Conservation (phyloP, 768 basidiomycete species). For the Mrakia gelida region DNA sequence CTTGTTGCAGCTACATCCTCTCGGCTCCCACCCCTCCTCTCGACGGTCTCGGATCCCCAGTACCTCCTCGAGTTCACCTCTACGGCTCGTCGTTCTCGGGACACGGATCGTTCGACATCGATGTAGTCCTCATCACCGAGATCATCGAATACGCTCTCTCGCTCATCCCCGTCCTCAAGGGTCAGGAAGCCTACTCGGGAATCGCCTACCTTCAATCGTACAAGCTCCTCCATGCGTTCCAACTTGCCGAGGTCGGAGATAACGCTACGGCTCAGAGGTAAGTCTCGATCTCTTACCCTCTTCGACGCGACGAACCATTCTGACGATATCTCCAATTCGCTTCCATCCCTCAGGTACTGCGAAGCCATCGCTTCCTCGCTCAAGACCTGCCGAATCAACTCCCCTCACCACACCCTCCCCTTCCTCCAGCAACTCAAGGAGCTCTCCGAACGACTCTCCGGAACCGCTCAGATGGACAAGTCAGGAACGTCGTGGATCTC, state of each 20-base stretch:
- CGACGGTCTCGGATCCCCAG: conserved; percentile 63
- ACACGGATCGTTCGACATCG: conserved; percentile 51
- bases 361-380: conserved; percentile 71
- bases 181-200: conserved; percentile 78
- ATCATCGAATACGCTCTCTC: conserved; percentile 86
- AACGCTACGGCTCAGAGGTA: conserved; percentile 71
- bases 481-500: conserved; percentile 72
- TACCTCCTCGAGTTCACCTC: conserved; percentile 65
- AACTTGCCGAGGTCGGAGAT: conserved; percentile 76
- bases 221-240: conserved; percentile 69
- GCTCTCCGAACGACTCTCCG: conserved; percentile 70
- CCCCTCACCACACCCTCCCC: conserved; percentile 57
- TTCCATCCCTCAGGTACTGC: conserved; percentile 68
- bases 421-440: conserved; percentile 71
- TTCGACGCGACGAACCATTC: neutral
- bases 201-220: conserved; percentile 83
- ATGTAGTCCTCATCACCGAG: conserved; percentile 79
- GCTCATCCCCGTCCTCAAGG: conserved; percentile 65
- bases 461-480: conserved; percentile 69
- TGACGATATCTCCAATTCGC: neutral
- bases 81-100: conserved; percentile 31
- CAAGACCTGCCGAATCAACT: conserved; percentile 50
- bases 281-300: conserved; percentile 5
- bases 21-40: conserved; percentile 74
- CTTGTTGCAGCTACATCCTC: conserved; percentile 65